Evolutionary conservation across 2,329 filamentous ascomycete genomes (phyloP).

Genomic region (Mycocentrospora acerina): DNA sequence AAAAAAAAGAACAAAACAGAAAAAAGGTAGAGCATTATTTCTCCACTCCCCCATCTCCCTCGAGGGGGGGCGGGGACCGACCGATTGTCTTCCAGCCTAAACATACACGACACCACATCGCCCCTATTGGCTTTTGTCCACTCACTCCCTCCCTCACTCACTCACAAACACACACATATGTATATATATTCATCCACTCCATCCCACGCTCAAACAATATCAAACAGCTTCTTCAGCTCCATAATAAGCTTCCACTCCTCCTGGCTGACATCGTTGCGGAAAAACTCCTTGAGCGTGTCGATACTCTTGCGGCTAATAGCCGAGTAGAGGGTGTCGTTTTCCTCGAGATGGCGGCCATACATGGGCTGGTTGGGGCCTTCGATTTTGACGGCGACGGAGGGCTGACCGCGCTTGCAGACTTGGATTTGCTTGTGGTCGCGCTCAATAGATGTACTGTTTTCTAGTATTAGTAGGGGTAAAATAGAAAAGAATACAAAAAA

Average conservation of each 20-base stretch:
- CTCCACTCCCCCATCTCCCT: too few relatives aligned
- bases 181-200: neutral
- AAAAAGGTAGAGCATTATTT: too few relatives aligned
- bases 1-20: too few relatives aligned
- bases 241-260: constrained; percentile 95
- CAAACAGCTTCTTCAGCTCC: constrained; percentile 93
- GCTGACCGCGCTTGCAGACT: constrained; percentile 92
- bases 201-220: constrained; percentile 57
- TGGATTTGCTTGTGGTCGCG: constrained; percentile 94
- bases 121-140: too few relatives aligned
- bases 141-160: too few relatives aligned
- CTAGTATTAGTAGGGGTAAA: constrained; percentile 13
- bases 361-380: constrained; percentile 90
- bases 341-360: constrained; percentile 93
- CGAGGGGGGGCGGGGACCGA: too few relatives aligned
- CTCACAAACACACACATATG: too few relatives aligned
- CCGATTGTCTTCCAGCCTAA: too few relatives aligned
- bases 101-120: too few relatives aligned
- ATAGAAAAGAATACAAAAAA: neutral
- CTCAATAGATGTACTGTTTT: constrained; percentile 82
- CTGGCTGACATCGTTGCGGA: constrained; percentile 80
- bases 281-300: constrained; percentile 94
- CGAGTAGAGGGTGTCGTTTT: constrained; percentile 84
- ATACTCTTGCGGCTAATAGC: constrained; percentile 85
- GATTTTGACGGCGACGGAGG: constrained; percentile 97